Evolutionary conservation across 768 basidiomycete genomes (phyloP), one percentile per base, ranked within the genome.

Genomic region (Boletales sp.): DNA sequence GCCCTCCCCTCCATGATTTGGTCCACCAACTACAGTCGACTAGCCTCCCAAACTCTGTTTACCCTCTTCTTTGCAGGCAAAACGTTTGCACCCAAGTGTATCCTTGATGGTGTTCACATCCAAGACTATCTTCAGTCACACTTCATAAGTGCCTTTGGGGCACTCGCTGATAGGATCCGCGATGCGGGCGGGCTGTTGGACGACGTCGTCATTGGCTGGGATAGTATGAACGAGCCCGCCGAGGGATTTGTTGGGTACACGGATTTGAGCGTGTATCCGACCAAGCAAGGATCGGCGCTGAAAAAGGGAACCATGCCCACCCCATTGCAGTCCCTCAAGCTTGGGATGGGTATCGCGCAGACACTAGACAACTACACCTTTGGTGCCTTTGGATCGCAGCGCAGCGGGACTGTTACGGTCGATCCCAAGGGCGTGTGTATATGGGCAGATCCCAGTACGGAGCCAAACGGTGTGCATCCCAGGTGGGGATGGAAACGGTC

Each of bases 151-250:
- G 91, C 94, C 0, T 80, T 89, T 56, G 87, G 83, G 3, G 72
- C 72, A 36, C 76, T 96, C 25, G 91, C 88, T 0, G 85, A 91
- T 64, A 76, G 80, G 33, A 84, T 96, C 45, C 71, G 75, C 6
- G 83, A 82, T n/a, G 84, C 83, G 0, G 87, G 86, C 0, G 85
- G 80, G 32, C 67, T 97, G 34, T 65, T 90, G 18, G 94, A 98
- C 30, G 82, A 83, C 36, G 94, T 92, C 56, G 80, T 99, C 11
- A 86, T 98, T 42, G 96, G 96, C 0, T 98, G 95, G 96, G 96
- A 99, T 64, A 87, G 84, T 58, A 72, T 97, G 68, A 98, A 99
- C 66, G 96, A 99, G 67, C 95, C 96, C 0, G 83, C 83, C 34
- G 90, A 94, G 57, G 96, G 96, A 0, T 75, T 68, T 38, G 58